Evolutionary conservation across 208 protist genomes (phyloP).

Genomic region (Leishmania guyanensis): DNA sequence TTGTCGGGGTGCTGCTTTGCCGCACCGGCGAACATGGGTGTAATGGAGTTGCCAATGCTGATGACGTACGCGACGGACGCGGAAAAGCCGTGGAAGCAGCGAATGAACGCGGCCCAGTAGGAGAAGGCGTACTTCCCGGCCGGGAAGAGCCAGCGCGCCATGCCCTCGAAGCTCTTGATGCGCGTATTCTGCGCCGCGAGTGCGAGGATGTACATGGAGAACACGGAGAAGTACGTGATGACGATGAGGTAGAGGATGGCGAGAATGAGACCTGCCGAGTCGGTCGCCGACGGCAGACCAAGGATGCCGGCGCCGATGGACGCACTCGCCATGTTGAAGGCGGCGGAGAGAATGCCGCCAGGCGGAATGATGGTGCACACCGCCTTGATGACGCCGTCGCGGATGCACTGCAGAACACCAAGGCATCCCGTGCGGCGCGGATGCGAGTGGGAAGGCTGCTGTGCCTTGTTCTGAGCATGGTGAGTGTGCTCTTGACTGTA

Average conservation of each 20-base stretch:
- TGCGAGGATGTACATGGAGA: slow-evolving; percentile 46
- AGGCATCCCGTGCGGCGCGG: slow-evolving; percentile 1
- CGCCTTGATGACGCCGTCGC: not conserved
- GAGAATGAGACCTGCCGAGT: slow-evolving; percentile 36
- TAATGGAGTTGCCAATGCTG: slow-evolving; percentile 33
- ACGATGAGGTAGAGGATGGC: slow-evolving; percentile 36
- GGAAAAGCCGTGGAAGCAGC: slow-evolving; percentile 34
- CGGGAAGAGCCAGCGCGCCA: slow-evolving; percentile 36
- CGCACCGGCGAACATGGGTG: slow-evolving; percentile 33
- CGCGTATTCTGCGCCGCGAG: slow-evolving; percentile 33
- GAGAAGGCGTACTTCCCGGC: slow-evolving; percentile 33
- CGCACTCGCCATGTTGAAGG: slow-evolving; percentile 40
- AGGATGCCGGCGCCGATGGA: slow-evolving; percentile 53
- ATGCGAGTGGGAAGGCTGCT: not conserved
- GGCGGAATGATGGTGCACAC: slow-evolving; percentile 31
- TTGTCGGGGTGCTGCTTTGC: slow-evolving; percentile 17
- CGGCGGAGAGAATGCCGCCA: slow-evolving; percentile 35
- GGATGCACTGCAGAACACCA: slow-evolving; percentile 5
- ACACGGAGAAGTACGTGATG: slow-evolving; percentile 45
- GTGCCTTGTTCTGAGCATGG: not conserved
- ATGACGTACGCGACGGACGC: slow-evolving; percentile 39
- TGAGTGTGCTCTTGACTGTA: not conserved
- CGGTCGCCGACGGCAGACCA: slow-evolving; percentile 35
- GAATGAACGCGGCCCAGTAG: slow-evolving; percentile 44
- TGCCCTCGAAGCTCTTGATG: slow-evolving; percentile 45